phyloP scores from a whole-genome alignment of 2,329 filamentous ascomycete species.

The Intubia oerlemansii region DNA sequence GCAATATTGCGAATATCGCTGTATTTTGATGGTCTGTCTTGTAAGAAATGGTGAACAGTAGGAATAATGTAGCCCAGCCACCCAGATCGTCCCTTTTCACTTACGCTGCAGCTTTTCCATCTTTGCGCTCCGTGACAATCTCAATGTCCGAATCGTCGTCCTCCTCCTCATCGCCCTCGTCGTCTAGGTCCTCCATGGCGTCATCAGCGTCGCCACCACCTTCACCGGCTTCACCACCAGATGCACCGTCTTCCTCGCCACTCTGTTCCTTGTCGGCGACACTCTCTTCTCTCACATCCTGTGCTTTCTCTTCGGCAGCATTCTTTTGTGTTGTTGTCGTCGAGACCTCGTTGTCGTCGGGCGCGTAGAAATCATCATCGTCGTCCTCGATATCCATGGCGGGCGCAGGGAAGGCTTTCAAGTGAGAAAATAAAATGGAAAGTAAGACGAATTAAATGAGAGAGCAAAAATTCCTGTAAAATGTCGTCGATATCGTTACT shows the following conservation, averaged over 20 bases:
- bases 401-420: too few relatives aligned
- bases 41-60: background rate
- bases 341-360: constrained; percentile 28
- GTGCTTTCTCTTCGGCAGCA: constrained; percentile 10
- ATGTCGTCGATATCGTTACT: too few relatives aligned
- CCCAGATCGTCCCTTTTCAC: constrained; percentile 10
- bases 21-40: constrained; percentile 34
- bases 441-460: too few relatives aligned
- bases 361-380: constrained; percentile 44
- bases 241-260: constrained; percentile 40
- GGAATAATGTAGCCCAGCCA: too few relatives aligned
- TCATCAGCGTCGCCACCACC: constrained; percentile 29
- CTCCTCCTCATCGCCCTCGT: constrained; percentile 30
- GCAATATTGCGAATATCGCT: constrained; percentile 46
- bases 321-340: constrained; percentile 7
- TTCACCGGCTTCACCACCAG: constrained; percentile 12
- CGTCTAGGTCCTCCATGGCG: constrained; percentile 39
- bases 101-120: constrained; percentile 37
- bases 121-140: constrained; percentile 46
- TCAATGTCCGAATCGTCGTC: constrained; percentile 30
- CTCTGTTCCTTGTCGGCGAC: constrained; percentile 19
- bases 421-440: too few relatives aligned
- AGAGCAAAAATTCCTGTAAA: too few relatives aligned
- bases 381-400: constrained; percentile 47
- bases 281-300: constrained; percentile 19